These are phyloP conservation scores for Pilaira anomala DNA, from an alignment of 192 early-diverging fungal genomes.

Conservation along the genomic window DNA sequence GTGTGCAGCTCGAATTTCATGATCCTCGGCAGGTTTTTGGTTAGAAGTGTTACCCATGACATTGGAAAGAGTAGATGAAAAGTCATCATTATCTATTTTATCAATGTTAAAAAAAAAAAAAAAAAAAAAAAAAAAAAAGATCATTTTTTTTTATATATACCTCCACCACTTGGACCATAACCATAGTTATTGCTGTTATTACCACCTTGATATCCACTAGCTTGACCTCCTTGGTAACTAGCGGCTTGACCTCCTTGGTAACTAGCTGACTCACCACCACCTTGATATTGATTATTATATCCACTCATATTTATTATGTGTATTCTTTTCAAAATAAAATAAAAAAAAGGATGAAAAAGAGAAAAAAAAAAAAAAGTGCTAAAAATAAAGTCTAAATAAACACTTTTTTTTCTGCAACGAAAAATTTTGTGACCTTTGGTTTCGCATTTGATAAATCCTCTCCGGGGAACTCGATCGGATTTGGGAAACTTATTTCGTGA, in stretches of 20 bases:
- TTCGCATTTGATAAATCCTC: no score
- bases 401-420: no score
- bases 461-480: no score
- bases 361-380: no score
- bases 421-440: no score
- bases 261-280: background rate
- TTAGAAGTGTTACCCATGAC: conserved; percentile 7
- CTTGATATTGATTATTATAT: no score
- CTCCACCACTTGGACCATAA: background rate
- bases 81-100: conserved; percentile 15
- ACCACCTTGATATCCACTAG: background rate
- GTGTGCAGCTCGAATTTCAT: conserved; percentile 18
- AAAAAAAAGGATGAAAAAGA: no score
- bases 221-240: conserved; percentile 3
- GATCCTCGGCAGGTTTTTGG: conserved; percentile 6
- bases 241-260: background rate
- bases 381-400: no score
- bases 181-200: background rate
- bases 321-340: no score
- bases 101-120: conserved; percentile 4
- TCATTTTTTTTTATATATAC: background rate
- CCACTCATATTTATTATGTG: no score
- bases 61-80: conserved; percentile 16
- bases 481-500: no score
- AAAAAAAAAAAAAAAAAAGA: background rate